Base-by-base conservation (phyloP, 1,284 basidiomycete genomes). In the Malassezia caprae region DNA sequence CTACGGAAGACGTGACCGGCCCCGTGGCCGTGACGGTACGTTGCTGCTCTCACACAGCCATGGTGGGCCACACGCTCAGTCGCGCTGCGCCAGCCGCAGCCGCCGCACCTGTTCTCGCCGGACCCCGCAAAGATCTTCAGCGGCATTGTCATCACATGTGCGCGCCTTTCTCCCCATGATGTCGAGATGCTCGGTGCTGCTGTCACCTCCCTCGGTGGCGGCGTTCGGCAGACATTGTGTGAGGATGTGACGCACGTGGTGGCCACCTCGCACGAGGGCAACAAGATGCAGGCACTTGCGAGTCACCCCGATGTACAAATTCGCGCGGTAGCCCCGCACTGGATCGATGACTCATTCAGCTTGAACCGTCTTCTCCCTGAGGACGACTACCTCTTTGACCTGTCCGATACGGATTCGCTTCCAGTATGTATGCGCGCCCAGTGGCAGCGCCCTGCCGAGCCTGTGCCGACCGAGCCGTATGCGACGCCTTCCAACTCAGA, bases 191-290 rank as follows among this genome's bases (percentile, higher is more conserved):
- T 90, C 37, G 80, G 80, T 0, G 84, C 83, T 0, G 84, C 83
- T 0, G 83, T 90, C 40, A 78, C 79, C 1, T 81, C 83, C 0
- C 80, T 87, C n/a, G 88, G 90, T 0, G 89, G 90, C 3, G 84
- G 86, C 71, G 88, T 83, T 81, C 80, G 85, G 13, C 77, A 78
- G 1, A 82, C 82, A 4, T 80, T 89, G 48, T 88, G 87, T 0
- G 80, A 81, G 55, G 88, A 91, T 60, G 84, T 89, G 34, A 90
- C 88, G 1, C 88, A 91, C 72, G 79, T 90, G 44, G 85, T 91
- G 63, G 82, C 83, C 27, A 74, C 49, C 10, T 50, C 48, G 31
- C 49, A 56, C 43, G 56, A 59, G 17, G 49, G 48, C 39, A n/a
- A 44, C 37, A 62, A 61, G 42, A 48, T 65, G 35, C 28, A 21